Evolutionary conservation across 768 basidiomycete genomes (phyloP), one percentile per base, ranked within the genome.

Genomic region (Austroboletus eburneus): DNA sequence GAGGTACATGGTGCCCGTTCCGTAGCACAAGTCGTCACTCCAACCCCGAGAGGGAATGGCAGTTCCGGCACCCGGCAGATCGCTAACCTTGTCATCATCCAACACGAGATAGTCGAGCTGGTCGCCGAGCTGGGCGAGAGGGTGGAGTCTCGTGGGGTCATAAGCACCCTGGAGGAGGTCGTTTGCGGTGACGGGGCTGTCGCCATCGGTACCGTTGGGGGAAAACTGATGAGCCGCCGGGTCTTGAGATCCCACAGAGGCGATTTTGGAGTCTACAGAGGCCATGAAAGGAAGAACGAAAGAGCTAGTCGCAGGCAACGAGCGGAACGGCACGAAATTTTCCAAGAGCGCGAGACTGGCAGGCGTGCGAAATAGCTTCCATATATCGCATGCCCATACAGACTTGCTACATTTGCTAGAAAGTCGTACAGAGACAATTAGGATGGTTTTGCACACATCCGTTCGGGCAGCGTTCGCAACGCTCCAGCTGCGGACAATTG

Each of bases 11-110:
- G 94, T 94, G 54, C 96, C 96, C 60, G 94, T 97, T 63, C 96
- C 96, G 72, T 98, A 97, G 80, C 93, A 97, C 50, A 99, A 72
- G 74, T 99, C 96, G 74, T 99, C 96, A 72, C 91, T 90, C 94
- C 92, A 98, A 53, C 96, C 93, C 74, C 96, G 77, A 65, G 86
- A 89, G 57, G 94, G 93, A 55, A 99, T 80, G 48, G 94, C 93
- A 50, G 89, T 92, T 58, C 77, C 79, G 58, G 89, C 82, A 42
- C 96, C 96, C 63, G 91, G 91, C 51, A 96, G 73, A 45, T 91
- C 83, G 67, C 71, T 91, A 58, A 85, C 84, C 75, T 98, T 95
- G 72, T 95, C 95, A 68, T 99, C 96, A 54, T 98, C 95, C 48
- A 99, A 79, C 57, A 90, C 77, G 44, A 99, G 74, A 72, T 96